Evolutionary conservation across 208 protist genomes (phyloP), one percentile per base, ranked within the genome.

Genomic region (Spongospora subterranea): DNA sequence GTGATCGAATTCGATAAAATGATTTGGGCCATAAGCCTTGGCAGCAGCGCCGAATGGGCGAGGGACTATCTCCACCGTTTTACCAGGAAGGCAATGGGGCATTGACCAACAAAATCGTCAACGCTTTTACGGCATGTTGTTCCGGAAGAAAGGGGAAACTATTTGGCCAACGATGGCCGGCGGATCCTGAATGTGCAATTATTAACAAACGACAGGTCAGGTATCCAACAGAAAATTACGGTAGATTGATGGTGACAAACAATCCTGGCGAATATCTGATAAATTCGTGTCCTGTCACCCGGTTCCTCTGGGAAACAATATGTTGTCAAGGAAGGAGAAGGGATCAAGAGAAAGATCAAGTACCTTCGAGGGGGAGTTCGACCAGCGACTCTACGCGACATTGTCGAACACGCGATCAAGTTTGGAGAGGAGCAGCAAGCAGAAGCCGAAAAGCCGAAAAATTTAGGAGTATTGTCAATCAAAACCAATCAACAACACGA

Each of bases 1-100:
- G 35, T 82, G 35, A 82, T 82, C 71, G 71, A 82, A 82, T 39
- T 82, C 71, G n/a, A 82, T 82, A 82, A 82, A 20, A 6, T 35
- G 17, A 35, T 82, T 82, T 20, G 71, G 17, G 35, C 6, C n/a
- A 39, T 6, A 20, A 82, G 71, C 17, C 6, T 6, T 17, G 13
- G 71, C 35, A 39, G n/a, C 35, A 20, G 71, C n/a, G 13, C 71
- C 71, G 40, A 82, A 43, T n/a, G 71, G 71, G 6, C 71, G 6
- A 35, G 71, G 71, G 71, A 82, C 50, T 60, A 60, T 24, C 6
- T 60, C 50, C 6, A 6, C 71, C 6, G n/a, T 13, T 82, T 82
- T 82, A n/a, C 35, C 40, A 20, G 71, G 71, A 6, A 82, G 17
- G 35, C 71, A 82, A 43, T 82, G 71, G 6, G 35, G n/a, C 6